Evolutionary conservation across 2,329 filamentous ascomycete species (phyloP).

Genomic region (Epichloe aotearoae): DNA sequence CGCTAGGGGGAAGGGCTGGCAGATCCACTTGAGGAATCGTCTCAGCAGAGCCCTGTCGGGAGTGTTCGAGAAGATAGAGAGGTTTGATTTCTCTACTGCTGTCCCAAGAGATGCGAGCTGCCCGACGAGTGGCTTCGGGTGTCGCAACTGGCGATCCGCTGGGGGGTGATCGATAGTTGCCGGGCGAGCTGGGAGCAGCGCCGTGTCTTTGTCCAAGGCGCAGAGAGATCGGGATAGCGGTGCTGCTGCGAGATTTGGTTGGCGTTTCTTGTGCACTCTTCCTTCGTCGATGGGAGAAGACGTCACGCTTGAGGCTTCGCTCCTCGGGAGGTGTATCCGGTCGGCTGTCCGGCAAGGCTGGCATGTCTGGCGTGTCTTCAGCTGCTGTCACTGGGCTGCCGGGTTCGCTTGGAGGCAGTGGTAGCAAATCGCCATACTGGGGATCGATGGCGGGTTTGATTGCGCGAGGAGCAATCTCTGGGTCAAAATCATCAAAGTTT

Average conservation of each 20-base stretch:
- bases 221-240: conserved; percentile 44
- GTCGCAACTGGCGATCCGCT: conserved; percentile 19
- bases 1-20: conserved; percentile 36
- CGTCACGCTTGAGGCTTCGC: conserved; percentile 26
- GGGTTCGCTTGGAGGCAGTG: conserved; percentile 47
- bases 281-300: conserved; percentile 31
- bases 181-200: conserved; percentile 29
- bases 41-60: conserved; percentile 25
- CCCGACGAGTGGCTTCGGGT: conserved; percentile 24
- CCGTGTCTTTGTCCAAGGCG: conserved; percentile 31
- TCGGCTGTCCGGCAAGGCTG: conserved; percentile 45
- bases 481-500: conserved; percentile 32
- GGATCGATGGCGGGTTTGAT: conserved; percentile 56
- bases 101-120: conserved; percentile 46
- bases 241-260: conserved; percentile 39
- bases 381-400: conserved; percentile 29
- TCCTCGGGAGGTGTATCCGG: conserved; percentile 42
- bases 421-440: conserved; percentile 50
- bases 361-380: conserved; percentile 36
- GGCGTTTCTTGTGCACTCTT: conserved; percentile 35
- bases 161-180: conserved; percentile 26
- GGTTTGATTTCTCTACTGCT: conserved; percentile 62
- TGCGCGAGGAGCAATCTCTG: conserved; percentile 42
- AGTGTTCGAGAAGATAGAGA: conserved; percentile 64
- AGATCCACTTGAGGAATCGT: conserved; percentile 23